Evolutionary conservation across 139 green algal species (phyloP).

Genomic region (Chlorella sp.): DNA sequence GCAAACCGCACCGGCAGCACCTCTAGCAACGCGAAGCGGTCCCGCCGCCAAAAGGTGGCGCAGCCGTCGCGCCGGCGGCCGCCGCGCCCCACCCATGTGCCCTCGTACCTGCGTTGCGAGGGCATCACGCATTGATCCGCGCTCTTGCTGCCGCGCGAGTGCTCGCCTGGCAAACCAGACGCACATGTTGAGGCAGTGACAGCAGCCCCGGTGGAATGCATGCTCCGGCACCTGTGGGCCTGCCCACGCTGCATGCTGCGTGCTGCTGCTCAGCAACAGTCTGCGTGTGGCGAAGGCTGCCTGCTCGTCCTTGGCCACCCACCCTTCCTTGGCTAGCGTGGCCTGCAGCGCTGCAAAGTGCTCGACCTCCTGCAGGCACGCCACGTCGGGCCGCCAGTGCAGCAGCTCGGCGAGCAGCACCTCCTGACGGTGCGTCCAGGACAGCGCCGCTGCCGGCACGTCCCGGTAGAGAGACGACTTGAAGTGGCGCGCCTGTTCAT

Average conservation of each 20-base stretch:
- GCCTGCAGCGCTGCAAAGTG: not conserved
- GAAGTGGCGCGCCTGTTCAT: too few species aligned
- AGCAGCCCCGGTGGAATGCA: slow-evolving; percentile 3
- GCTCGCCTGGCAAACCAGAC: not conserved
- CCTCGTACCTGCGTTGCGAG: slow-evolving; percentile 45
- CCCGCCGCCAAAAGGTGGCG: slow-evolving; percentile 60
- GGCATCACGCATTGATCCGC: not conserved
- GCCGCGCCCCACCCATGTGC: slow-evolving; percentile 35
- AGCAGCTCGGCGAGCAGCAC: too few species aligned
- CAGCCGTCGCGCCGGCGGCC: slow-evolving; percentile 52
- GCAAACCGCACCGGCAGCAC: slow-evolving; percentile 42
- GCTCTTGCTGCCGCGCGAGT: not conserved
- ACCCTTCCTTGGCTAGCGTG: not conserved
- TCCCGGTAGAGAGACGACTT: too few species aligned
- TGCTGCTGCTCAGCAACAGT: not conserved
- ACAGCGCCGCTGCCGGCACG: too few species aligned
- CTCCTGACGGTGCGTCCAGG: too few species aligned
- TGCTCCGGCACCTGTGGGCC: not conserved
- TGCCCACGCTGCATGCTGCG: too few species aligned
- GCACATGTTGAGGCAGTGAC: not conserved
- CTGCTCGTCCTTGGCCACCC: not conserved
- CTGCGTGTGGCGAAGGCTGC: not conserved
- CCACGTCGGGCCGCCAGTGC: too few species aligned
- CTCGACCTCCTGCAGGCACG: too few species aligned
- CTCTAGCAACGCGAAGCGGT: slow-evolving; percentile 33